Evolutionary conservation across 192 early-diverging fungal genomes (phyloP).

Genomic region (Umbelopsis isabellina): DNA sequence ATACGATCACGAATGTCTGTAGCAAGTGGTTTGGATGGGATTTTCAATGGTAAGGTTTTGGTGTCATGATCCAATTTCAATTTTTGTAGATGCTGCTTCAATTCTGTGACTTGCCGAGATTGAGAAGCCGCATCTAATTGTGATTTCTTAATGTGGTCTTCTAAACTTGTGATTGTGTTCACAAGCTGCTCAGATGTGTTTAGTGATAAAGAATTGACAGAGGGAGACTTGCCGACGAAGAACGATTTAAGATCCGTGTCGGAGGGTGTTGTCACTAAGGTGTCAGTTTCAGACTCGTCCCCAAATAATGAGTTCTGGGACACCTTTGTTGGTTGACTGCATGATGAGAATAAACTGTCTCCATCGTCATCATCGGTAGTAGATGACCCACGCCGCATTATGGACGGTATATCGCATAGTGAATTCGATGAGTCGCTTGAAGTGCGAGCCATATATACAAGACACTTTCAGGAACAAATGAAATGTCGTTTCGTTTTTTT

Average conservation of each 20-base stretch:
- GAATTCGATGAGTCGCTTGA: not conserved
- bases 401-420: not conserved
- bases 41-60: not conserved
- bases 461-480: not conserved
- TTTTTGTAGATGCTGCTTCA: not conserved
- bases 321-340: not conserved
- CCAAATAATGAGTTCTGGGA: not conserved
- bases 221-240: not conserved
- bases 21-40: not conserved
- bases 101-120: conserved; percentile 1
- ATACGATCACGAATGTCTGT: not conserved
- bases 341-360: conserved; percentile 1
- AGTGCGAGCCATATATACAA: conserved; percentile 1
- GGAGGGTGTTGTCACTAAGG: not conserved
- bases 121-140: not conserved
- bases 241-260: conserved; percentile 10
- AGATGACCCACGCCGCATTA: not conserved
- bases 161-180: not conserved
- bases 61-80: not conserved
- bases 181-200: not conserved
- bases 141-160: not conserved
- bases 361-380: conserved; percentile 12
- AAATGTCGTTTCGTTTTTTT: not conserved
- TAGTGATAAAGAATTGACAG: not conserved
- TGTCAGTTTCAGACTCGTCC: conserved; percentile 6